Evolutionary conservation across 176 grass and related monocot species (phyloP), one percentile per base, ranked within the genome.

Genomic region (Metroxylon sagu): DNA sequence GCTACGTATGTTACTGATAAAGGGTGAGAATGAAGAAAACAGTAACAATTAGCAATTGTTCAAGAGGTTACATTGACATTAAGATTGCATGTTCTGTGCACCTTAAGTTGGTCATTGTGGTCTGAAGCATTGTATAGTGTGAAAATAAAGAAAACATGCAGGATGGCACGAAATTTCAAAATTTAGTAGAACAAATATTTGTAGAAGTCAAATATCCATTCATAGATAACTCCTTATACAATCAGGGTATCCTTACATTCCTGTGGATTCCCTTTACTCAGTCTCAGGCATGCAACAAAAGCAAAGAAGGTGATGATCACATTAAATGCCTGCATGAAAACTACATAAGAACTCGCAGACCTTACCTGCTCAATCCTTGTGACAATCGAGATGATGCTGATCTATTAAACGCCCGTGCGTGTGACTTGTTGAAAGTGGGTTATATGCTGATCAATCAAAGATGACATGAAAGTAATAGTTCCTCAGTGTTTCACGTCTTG

Each of bases 81-180:
- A 43, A 43, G 10, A 43, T 43, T 43, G 35, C 12, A 66, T 27
- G 1, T 27, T 19, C 14, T 16, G 50, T 28, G 31, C 7, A 67
- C 65, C 65, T 67, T 67, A 19, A 67, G 65, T 67, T 67, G 65
- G 21, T 67, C 52, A 30, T 67, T 67, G 52, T 67, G 65, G 30
- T 67, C 35, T 21, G 65, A 39, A 21, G 65, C 26, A 54, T 67
- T 67, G 52, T 67, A 67, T 18, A 67, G 65, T 2, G 52, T 67
- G 39, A 67, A 67, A 19, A 67, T 51, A 67, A 31, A 67, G 6
- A 67, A 53, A 3, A 55, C 65, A 51, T 67, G 65, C 26, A 55
- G 18, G 31, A 18, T 35, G 26, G 2, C 16, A 30, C 50, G 17
- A 63, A 19, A 54, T 2, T 2, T 6, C 16, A 30, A 30, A 67